Conservation (phyloP, 2,329 filamentous ascomycete genomes). For the Aspergillus transmontanensis region DNA sequence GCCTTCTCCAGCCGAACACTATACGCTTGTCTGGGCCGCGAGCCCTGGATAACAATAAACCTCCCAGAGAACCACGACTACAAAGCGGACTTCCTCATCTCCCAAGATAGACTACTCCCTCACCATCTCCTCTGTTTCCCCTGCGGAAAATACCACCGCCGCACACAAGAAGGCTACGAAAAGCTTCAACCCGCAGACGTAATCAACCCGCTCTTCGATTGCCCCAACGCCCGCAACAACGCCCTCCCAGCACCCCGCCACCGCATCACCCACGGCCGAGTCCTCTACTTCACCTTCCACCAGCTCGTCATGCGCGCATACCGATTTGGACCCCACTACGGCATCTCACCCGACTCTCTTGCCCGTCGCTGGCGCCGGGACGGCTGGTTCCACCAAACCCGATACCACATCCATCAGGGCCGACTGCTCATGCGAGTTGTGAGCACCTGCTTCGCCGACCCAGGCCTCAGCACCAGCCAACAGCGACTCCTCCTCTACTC, state of each 20-base stretch:
- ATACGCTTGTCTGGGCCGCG: slow-evolving; percentile 44
- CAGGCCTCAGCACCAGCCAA: slow-evolving; percentile 54
- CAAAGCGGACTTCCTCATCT: slow-evolving; percentile 54
- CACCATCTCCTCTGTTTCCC: slow-evolving; percentile 62
- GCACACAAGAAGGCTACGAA: slow-evolving; percentile 57
- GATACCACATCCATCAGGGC: slow-evolving; percentile 57
- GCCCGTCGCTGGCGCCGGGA: slow-evolving; percentile 58
- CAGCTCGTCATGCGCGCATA: slow-evolving; percentile 58
- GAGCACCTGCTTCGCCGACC: slow-evolving; percentile 55
- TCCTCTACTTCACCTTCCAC: slow-evolving; percentile 60
- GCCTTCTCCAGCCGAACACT: slow-evolving; percentile 54
- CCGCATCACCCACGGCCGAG: slow-evolving; percentile 57
- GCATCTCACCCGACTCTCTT: slow-evolving; percentile 51
- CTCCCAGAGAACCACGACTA: slow-evolving; percentile 48
- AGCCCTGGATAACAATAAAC: slow-evolving; percentile 44
- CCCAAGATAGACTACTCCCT: slow-evolving; percentile 55
- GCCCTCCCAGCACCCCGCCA: slow-evolving; percentile 52
- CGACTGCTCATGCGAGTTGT: slow-evolving; percentile 62
- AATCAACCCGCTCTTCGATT: slow-evolving; percentile 59
- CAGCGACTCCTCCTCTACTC: slow-evolving; percentile 61
- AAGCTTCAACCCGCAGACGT: slow-evolving; percentile 56
- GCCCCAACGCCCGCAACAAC: slow-evolving; percentile 56
- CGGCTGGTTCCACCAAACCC: slow-evolving; percentile 58
- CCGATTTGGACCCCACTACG: slow-evolving; percentile 51
- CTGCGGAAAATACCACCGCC: slow-evolving; percentile 58